Evolutionary conservation across 768 basidiomycete species (phyloP).

Genomic region (Amanita muscaria): DNA sequence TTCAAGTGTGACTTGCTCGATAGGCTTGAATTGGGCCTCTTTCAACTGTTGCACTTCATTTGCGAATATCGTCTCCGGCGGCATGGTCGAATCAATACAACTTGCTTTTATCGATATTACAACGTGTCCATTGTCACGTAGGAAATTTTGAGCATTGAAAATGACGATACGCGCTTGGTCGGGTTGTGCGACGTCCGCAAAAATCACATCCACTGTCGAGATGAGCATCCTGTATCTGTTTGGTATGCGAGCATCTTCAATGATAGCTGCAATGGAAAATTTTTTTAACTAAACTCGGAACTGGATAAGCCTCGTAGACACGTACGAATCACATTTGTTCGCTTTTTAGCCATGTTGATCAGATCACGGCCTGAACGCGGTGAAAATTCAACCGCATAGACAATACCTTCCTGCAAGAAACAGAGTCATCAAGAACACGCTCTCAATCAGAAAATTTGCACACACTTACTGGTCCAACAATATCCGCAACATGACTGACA

Average conservation of each 20-base stretch:
- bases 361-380: slow-evolving; percentile 93
- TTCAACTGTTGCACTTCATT: slow-evolving; percentile 77
- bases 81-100: slow-evolving; percentile 95
- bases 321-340: slow-evolving; percentile 97
- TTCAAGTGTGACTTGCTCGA: slow-evolving; percentile 94
- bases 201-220: slow-evolving; percentile 92
- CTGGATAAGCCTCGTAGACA: slow-evolving; percentile 10
- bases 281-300: background rate
- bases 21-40: slow-evolving; percentile 77
- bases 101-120: slow-evolving; percentile 99
- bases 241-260: slow-evolving; percentile 95
- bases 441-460: slow-evolving; percentile 3
- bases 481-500: slow-evolving; percentile 98
- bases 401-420: slow-evolving; percentile 76
- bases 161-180: slow-evolving; percentile 97
- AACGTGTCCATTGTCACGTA: slow-evolving; percentile 86
- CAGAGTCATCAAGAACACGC: slow-evolving; percentile 4
- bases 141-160: slow-evolving; percentile 90
- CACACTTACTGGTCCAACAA: slow-evolving; percentile 82
- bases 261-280: slow-evolving; percentile 55
- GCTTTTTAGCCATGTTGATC: slow-evolving; percentile 98
- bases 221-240: slow-evolving; percentile 97
- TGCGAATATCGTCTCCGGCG: slow-evolving; percentile 85
- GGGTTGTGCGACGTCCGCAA: slow-evolving; percentile 96
- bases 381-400: slow-evolving; percentile 99